A percentile compares a stretch with the other conserved stretches of the same genome.
Evolutionary conservation across 495 filamentous ascomycete genomes (phyloP).

Genomic region (Neurospora sp.): DNA sequence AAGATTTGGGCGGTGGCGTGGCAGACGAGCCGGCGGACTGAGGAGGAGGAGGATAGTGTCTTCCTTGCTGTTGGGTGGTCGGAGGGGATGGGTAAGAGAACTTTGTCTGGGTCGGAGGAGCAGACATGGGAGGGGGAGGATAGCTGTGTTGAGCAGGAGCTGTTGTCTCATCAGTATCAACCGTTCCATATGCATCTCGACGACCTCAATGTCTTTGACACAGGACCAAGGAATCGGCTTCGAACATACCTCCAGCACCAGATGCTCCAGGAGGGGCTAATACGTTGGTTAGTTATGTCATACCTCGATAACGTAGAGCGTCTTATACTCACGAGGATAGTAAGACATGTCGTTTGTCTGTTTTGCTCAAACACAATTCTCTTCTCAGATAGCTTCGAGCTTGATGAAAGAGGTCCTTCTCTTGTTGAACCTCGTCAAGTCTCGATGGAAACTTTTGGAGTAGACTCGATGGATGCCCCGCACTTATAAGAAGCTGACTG

Average conservation of each 20-base stretch:
- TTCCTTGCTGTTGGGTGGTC: slow-evolving; percentile 16
- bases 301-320: neutral
- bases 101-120: slow-evolving; percentile 36
- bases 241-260: slow-evolving; percentile 17
- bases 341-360: slow-evolving; percentile 17
- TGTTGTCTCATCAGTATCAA: slow-evolving; percentile 1
- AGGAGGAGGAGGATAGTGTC: slow-evolving; percentile 24
- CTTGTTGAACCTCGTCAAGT: neutral
- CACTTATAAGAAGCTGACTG: neutral
- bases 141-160: slow-evolving; percentile 17
- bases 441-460: neutral
- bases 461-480: neutral
- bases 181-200: neutral
- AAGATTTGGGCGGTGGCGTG: slow-evolving; percentile 17
- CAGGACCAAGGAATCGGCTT: neutral
- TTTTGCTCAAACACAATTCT: neutral
- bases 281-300: neutral
- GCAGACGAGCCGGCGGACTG: slow-evolving; percentile 9
- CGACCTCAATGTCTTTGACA: neutral
- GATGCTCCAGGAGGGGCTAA: slow-evolving; percentile 18
- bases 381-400: neutral
- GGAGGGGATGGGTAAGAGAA: slow-evolving; percentile 36
- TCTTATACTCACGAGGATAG: slow-evolving; percentile 22
- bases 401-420: neutral
- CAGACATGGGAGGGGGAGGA: slow-evolving; percentile 26